Conservation (phyloP, 495 filamentous ascomycete genomes). For the Xeromyces bisporus region DNA sequence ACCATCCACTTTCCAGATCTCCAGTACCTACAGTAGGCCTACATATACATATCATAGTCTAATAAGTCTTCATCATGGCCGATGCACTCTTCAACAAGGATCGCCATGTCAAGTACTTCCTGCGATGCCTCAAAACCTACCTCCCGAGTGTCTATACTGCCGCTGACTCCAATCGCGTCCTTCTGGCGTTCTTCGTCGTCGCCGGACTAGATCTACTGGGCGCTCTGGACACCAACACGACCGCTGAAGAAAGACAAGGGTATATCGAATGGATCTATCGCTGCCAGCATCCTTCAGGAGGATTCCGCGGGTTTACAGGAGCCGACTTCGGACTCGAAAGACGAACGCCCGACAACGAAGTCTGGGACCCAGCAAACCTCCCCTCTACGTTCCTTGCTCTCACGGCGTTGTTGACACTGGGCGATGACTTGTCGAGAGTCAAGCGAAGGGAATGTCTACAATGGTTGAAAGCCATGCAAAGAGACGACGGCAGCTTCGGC, state of each 20-base stretch:
- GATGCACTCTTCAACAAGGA: slow-evolving; percentile 42
- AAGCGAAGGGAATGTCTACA: slow-evolving; percentile 46
- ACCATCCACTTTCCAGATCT: too few relatives aligned
- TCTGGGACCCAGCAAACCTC: slow-evolving; percentile 67
- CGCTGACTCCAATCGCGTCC: slow-evolving; percentile 80
- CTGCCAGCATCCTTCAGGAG: slow-evolving; percentile 57
- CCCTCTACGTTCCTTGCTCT: slow-evolving; percentile 82
- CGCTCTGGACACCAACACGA: slow-evolving; percentile 36
- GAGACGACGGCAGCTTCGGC: slow-evolving; percentile 78
- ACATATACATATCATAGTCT: too few relatives aligned
- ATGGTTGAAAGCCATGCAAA: slow-evolving; percentile 66
- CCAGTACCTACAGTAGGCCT: too few relatives aligned
- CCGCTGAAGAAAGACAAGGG: slow-evolving; percentile 37
- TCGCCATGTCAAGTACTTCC: slow-evolving; percentile 81
- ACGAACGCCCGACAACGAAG: slow-evolving; percentile 29
- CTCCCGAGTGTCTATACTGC: slow-evolving; percentile 68
- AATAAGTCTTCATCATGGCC: too few relatives aligned
- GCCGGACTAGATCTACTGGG: slow-evolving; percentile 67
- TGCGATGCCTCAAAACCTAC: slow-evolving; percentile 66
- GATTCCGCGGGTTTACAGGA: slow-evolving; percentile 67
- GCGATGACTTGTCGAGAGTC: slow-evolving; percentile 53
- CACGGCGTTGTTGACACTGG: slow-evolving; percentile 52
- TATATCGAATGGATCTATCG: slow-evolving; percentile 57
- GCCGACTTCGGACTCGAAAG: slow-evolving; percentile 36
- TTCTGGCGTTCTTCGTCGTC: slow-evolving; percentile 74